These are phyloP conservation scores for Blepharisma stoltei DNA, from an alignment of 73 alveolate species.

Conservation along the genomic window DNA sequence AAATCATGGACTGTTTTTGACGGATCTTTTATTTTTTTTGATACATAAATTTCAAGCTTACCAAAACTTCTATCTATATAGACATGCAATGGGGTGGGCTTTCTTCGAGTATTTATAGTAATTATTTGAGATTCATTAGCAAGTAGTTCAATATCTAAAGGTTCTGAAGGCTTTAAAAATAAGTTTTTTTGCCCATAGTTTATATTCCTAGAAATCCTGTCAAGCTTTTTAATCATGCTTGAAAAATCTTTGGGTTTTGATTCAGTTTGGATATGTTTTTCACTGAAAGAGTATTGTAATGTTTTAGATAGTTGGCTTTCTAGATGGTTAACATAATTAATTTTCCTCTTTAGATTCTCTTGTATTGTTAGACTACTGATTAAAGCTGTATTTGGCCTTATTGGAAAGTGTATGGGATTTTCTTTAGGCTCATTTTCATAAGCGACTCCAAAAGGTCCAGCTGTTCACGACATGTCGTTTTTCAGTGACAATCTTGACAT, in stretches of 20 bases:
- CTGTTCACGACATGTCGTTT: too few species aligned
- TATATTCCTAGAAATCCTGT: slow-evolving; percentile 12
- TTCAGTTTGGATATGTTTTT: background rate
- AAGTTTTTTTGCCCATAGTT: slow-evolving; percentile 20
- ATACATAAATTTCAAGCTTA: background rate
- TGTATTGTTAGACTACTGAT: background rate
- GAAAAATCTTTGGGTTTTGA: too few species aligned
- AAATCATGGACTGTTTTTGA: background rate
- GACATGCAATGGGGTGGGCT: slow-evolving; percentile 1
- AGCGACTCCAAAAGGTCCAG: too few species aligned
- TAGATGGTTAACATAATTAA: background rate
- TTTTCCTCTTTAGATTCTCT: background rate
- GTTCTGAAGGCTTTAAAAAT: background rate
- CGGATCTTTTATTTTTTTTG: slow-evolving; percentile 18
- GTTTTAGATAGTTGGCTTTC: background rate
- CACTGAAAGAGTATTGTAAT: background rate
- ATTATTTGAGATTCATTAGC: slow-evolving; percentile 10
- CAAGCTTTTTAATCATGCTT: background rate
- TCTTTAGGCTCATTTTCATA: background rate
- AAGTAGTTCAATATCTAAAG: background rate
- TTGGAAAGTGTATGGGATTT: background rate
- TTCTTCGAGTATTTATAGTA: background rate
- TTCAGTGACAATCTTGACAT: too few species aligned
- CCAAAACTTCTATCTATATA: background rate
- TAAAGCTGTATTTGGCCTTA: background rate